Percentiles rank a stretch among this genome's conserved stretches.
Evolutionary conservation across 306 rosid species (phyloP).

Genomic region (Inga laurina): DNA sequence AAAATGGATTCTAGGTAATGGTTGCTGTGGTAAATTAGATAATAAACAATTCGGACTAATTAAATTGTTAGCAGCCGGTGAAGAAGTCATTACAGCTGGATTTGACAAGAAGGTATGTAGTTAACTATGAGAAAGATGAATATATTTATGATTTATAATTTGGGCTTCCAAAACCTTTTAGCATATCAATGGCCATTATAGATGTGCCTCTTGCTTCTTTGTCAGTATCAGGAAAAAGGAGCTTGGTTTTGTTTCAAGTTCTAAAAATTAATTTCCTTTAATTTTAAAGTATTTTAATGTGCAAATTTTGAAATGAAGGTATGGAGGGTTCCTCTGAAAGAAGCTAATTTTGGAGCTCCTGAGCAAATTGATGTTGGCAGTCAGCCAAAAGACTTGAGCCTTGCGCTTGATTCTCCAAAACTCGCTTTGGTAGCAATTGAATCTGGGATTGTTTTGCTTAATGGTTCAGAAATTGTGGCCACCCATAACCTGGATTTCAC

Average conservation of each 20-base stretch:
- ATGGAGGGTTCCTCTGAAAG: constrained; percentile 71
- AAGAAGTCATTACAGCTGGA: constrained; percentile 78
- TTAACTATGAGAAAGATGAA: no score
- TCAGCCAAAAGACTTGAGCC: constrained; percentile 87
- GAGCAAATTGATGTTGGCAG: constrained; percentile 84
- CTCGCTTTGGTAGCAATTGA: constrained; percentile 81
- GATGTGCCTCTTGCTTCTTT: constrained; percentile 15
- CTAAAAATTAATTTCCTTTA: not conserved
- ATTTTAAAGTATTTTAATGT: constrained; percentile 12
- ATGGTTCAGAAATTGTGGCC: constrained; percentile 62
- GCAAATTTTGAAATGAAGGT: constrained; percentile 48
- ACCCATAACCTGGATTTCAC: constrained; percentile 69
- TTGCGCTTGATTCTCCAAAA: constrained; percentile 68
- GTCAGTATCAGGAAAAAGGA: constrained; percentile 1
- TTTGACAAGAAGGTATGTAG: not conserved
- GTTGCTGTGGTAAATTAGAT: constrained; percentile 73
- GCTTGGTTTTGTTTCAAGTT: constrained; percentile 17
- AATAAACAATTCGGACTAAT: constrained; percentile 77
- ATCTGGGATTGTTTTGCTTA: constrained; percentile 80
- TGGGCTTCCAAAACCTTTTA: no score
- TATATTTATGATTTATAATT: no score
- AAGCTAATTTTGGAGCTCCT: constrained; percentile 71
- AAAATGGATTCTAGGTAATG: constrained; percentile 84
- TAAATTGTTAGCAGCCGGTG: constrained; percentile 73
- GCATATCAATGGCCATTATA: no score